Evolutionary conservation across 495 filamentous ascomycete species (phyloP).

Genomic region (Podospora anserina): DNA sequence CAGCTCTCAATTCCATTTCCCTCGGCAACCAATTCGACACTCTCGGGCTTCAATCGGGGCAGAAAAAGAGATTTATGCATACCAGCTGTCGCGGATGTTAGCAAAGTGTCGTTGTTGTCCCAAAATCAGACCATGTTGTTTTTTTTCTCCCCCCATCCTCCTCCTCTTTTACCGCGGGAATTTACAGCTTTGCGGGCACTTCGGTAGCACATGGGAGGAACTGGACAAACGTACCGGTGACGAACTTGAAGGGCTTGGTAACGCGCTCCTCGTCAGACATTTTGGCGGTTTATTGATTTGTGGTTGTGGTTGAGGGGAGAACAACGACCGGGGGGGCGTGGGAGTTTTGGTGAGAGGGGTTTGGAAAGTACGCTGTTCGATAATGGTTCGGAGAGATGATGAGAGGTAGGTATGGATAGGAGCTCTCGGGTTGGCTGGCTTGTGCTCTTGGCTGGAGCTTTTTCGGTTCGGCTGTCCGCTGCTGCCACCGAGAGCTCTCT

Average conservation of each 20-base stretch:
- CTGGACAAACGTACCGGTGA: constrained; percentile 72
- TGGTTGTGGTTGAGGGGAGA: constrained; percentile 18
- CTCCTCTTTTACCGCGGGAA: constrained; percentile 28
- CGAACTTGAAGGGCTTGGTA: constrained; percentile 99
- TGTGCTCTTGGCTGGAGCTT: constrained; percentile 5
- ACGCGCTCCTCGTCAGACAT: constrained; percentile 91
- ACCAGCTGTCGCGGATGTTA: constrained; percentile 44
- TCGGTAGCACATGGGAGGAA: constrained; percentile 10
- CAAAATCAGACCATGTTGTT: constrained; percentile 39
- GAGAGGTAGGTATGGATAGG: constrained; percentile 10
- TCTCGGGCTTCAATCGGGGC: constrained; percentile 3
- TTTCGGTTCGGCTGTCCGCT: constrained; percentile 9
- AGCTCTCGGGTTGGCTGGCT: constrained; percentile 12
- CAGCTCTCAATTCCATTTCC: not conserved
- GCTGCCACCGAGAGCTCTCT: not conserved
- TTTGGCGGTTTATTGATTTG: constrained; percentile 39
- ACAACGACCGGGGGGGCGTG: constrained; percentile 18
- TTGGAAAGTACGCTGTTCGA: constrained; percentile 3
- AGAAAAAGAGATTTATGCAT: constrained; percentile 30
- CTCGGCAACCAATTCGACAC: not conserved
- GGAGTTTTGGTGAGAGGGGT: constrained; percentile 16
- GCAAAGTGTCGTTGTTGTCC: constrained; percentile 15
- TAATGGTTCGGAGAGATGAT: constrained; percentile 18
- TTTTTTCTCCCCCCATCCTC: not conserved
- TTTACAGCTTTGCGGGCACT: constrained; percentile 14